Evolutionary conservation across 2,329 filamentous ascomycete genomes (phyloP).

Genomic region (Penicillium sp.): DNA sequence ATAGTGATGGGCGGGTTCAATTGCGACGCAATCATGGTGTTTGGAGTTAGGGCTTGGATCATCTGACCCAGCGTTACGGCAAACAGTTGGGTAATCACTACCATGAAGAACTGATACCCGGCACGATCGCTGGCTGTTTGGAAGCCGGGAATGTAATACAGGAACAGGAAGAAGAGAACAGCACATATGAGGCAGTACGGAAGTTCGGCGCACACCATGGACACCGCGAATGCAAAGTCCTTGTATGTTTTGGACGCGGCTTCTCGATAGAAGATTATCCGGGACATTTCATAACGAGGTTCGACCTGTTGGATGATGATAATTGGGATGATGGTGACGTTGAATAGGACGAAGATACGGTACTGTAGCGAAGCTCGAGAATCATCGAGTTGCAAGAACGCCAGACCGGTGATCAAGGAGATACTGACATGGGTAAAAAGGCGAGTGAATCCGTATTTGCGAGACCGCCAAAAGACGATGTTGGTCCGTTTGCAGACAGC

Average conservation of each 20-base stretch:
- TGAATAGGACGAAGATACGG: constrained; percentile 88
- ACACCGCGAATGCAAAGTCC: constrained; percentile 75
- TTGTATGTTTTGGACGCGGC: constrained; percentile 85
- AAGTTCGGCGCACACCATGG: constrained; percentile 81
- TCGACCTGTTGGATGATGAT: constrained; percentile 84
- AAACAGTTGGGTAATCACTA: constrained; percentile 83
- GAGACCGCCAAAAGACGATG: constrained; percentile 80
- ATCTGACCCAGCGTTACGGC: constrained; percentile 79
- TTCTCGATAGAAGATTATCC: constrained; percentile 85
- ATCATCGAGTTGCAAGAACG: constrained; percentile 77
- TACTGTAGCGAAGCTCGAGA: constrained; percentile 80
- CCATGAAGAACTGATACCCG: constrained; percentile 85
- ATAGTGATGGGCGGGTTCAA: constrained; percentile 84
- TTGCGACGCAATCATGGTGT: constrained; percentile 77
- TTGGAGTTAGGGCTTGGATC: constrained; percentile 77
- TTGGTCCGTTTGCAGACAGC: constrained; percentile 75
- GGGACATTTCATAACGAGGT: constrained; percentile 78
- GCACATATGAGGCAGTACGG: constrained; percentile 83
- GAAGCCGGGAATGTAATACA: constrained; percentile 86
- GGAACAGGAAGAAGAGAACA: constrained; percentile 77
- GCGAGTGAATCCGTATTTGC: constrained; percentile 87
- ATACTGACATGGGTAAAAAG: constrained; percentile 84
- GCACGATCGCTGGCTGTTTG: constrained; percentile 66
- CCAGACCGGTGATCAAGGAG: constrained; percentile 76
- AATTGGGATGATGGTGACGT: constrained; percentile 79